Conservation (phyloP, 2,329 filamentous ascomycete genomes). For the Berkeleyomyces rouxiae region DNA sequence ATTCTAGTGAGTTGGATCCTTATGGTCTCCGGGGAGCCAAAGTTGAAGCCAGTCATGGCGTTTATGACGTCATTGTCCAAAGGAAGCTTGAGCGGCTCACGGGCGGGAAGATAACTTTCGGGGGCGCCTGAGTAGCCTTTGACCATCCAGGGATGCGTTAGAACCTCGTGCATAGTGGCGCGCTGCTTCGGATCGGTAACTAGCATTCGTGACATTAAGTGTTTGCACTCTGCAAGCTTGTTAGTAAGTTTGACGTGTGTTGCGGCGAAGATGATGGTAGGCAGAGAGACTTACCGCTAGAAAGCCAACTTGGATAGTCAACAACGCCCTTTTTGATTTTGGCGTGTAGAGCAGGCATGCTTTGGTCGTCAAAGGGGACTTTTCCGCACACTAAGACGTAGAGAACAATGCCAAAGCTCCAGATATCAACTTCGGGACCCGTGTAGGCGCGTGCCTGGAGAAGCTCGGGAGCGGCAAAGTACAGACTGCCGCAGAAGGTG, state of each 20-base stretch:
- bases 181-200: slow-evolving; percentile 83
- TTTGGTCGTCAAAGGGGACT: slow-evolving; percentile 96
- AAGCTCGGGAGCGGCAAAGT: slow-evolving; percentile 91
- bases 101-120: slow-evolving; percentile 71
- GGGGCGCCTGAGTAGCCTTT: slow-evolving; percentile 78
- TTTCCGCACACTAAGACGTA: slow-evolving; percentile 96
- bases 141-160: slow-evolving; percentile 89
- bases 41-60: slow-evolving; percentile 97
- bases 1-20: slow-evolving; percentile 63
- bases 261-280: not conserved
- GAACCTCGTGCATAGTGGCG: slow-evolving; percentile 76
- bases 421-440: slow-evolving; percentile 90
- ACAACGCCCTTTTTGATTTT: slow-evolving; percentile 97
- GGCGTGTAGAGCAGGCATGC: slow-evolving; percentile 93
- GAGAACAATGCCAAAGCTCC: slow-evolving; percentile 96
- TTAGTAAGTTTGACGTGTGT: not conserved
- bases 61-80: slow-evolving; percentile 70
- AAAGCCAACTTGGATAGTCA: slow-evolving; percentile 89
- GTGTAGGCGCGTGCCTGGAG: slow-evolving; percentile 89
- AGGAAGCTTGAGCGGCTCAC: slow-evolving; percentile 73
- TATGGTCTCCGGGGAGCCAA: slow-evolving; percentile 74
- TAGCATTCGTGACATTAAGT: slow-evolving; percentile 85
- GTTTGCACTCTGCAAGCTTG: slow-evolving; percentile 59
- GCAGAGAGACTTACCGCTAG: slow-evolving; percentile 51
- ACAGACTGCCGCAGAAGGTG: slow-evolving; percentile 93